Conservation (phyloP, 805 yeast genomes). For the Metschnikowia aberdeeniae region DNA sequence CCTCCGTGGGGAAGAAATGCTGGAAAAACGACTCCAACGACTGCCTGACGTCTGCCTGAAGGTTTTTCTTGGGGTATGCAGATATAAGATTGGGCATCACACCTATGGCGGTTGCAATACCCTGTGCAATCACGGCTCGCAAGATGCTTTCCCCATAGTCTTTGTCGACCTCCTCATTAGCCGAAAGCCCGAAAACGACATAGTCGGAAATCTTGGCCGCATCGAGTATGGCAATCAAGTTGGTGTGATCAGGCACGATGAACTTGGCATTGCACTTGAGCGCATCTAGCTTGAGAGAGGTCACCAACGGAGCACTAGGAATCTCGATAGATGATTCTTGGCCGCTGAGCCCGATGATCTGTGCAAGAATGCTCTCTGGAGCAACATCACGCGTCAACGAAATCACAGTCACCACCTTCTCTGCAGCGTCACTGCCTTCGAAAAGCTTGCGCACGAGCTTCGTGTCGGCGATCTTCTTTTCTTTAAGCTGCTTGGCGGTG, state of each 20-base stretch:
- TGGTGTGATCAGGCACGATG: conserved; percentile 63
- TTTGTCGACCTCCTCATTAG: conserved; percentile 74
- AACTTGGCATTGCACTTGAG: conserved; percentile 76
- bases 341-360: conserved; percentile 41
- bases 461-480: conserved; percentile 60
- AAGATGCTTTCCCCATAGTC: conserved; percentile 83
- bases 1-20: conserved; percentile 60
- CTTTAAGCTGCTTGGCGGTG: conserved; percentile 69
- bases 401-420: conserved; percentile 76
- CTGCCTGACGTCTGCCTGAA: conserved; percentile 59
- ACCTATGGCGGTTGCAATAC: conserved; percentile 78
- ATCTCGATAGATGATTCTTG: conserved; percentile 19
- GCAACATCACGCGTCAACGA: conserved; percentile 73
- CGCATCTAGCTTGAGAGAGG: conserved; percentile 50
- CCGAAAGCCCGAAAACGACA: conserved; percentile 86
- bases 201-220: conserved; percentile 87
- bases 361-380: conserved; percentile 49
- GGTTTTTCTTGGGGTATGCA: conserved; percentile 67
- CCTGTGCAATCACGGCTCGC: conserved; percentile 87
- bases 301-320: conserved; percentile 45
- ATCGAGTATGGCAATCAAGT: conserved; percentile 70
- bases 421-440: conserved; percentile 76
- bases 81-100: conserved; percentile 70
- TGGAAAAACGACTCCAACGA: conserved; percentile 39
- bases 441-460: conserved; percentile 63